A percentile compares a stretch with the other conserved stretches of the same genome.
These are phyloP conservation scores for Saturnispora gosingensis DNA, from an alignment of 805 yeast species.

Conservation along the genomic window DNA sequence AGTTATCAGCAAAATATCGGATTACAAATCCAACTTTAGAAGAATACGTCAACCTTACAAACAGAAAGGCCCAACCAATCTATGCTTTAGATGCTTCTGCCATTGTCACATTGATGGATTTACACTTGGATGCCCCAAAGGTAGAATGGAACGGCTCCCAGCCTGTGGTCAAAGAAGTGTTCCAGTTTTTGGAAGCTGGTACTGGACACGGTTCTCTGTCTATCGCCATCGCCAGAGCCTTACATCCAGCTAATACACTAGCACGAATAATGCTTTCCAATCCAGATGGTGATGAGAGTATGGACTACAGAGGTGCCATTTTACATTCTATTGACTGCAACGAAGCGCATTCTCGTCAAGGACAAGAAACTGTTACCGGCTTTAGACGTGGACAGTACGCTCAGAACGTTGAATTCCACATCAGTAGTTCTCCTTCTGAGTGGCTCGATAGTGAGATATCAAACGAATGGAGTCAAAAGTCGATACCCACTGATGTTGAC, in stretches of 20 bases:
- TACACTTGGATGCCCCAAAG: constrained; percentile 35
- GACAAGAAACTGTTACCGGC: constrained; percentile 30
- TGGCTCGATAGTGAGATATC: constrained; percentile 29
- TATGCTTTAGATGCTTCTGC: constrained; percentile 41
- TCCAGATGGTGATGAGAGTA: constrained; percentile 3
- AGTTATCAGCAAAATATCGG: constrained; percentile 22
- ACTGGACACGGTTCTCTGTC: constrained; percentile 48
- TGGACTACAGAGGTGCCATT: constrained; percentile 32
- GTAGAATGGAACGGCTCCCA: constrained; percentile 6
- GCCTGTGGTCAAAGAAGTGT: constrained; percentile 2
- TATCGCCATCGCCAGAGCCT: constrained; percentile 32
- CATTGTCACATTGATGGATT: constrained; percentile 37
- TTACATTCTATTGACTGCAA: constrained; percentile 38
- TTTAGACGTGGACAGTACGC: constrained; percentile 36
- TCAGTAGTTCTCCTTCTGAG: constrained; percentile 31
- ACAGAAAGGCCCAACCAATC: constrained; percentile 42
- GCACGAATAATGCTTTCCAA: constrained; percentile 9
- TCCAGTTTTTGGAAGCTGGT: constrained; percentile 42
- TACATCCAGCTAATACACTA: constrained; percentile 38
- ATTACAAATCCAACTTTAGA: constrained; percentile 36
- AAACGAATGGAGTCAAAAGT: constrained; percentile 17
- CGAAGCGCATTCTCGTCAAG: constrained; percentile 33
- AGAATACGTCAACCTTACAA: constrained; percentile 33
- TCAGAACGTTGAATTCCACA: constrained; percentile 38
- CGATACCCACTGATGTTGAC: constrained; percentile 10